Evolutionary conservation across 2,329 filamentous ascomycete species (phyloP).

Genomic region (Lecanoromycetidae sp.): DNA sequence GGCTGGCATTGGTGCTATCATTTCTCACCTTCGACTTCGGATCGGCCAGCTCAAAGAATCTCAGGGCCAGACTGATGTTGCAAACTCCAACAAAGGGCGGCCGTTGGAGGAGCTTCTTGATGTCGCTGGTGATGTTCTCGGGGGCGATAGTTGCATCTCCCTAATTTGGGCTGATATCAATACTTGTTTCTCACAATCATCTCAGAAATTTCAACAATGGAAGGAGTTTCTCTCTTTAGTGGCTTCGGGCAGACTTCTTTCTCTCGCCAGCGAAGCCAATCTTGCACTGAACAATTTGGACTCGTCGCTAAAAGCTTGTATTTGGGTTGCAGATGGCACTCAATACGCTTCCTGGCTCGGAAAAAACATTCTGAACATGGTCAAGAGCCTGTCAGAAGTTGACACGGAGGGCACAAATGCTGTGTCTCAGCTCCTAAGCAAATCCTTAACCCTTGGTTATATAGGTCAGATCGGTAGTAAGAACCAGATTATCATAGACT

Average conservation of each 20-base stretch:
- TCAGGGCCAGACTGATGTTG: slow-evolving; percentile 16
- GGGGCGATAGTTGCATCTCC: slow-evolving; percentile 31
- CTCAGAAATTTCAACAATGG: slow-evolving; percentile 46
- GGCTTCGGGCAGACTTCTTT: slow-evolving; percentile 48
- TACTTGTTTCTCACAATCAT: slow-evolving; percentile 28
- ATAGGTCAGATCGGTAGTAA: slow-evolving; percentile 38
- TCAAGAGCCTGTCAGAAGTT: slow-evolving; percentile 30
- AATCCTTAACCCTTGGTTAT: slow-evolving; percentile 60
- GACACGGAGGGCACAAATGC: slow-evolving; percentile 25
- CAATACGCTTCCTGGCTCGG: slow-evolving; percentile 63
- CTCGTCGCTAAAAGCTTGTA: slow-evolving; percentile 20
- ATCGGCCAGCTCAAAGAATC: slow-evolving; percentile 23
- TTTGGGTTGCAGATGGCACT: slow-evolving; percentile 55
- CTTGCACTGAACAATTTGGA: slow-evolving; percentile 25
- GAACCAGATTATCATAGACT: slow-evolving; percentile 9
- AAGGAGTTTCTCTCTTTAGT: slow-evolving; percentile 49
- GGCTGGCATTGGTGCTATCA: slow-evolving; percentile 63
- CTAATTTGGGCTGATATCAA: slow-evolving; percentile 36
- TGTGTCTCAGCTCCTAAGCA: slow-evolving; percentile 38
- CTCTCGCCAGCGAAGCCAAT: slow-evolving; percentile 44
- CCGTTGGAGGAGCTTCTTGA: slow-evolving; percentile 32
- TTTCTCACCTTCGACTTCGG: slow-evolving; percentile 55
- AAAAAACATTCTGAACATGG: slow-evolving; percentile 42
- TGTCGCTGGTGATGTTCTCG: slow-evolving; percentile 33
- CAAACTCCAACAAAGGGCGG: not conserved